These are phyloP conservation scores for Tulasnella sp. DNA, from an alignment of 768 basidiomycete genomes.

Conservation along the genomic window DNA sequence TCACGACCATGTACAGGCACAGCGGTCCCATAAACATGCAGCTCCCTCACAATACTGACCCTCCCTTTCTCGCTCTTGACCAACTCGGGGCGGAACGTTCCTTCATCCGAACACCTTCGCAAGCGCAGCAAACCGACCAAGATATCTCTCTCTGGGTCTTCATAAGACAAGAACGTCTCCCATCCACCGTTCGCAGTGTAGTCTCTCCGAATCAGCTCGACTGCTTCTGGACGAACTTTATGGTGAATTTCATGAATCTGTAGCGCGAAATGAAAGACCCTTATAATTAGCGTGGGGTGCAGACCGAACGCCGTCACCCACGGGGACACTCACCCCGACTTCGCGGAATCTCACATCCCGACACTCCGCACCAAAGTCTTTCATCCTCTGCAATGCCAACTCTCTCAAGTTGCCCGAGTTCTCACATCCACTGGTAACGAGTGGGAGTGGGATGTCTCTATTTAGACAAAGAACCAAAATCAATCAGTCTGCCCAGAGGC, in stretches of 20 bases:
- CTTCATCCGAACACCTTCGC: conserved; percentile 93
- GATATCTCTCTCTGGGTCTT: conserved; percentile 96
- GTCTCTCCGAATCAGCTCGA: conserved; percentile 91
- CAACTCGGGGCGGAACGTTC: conserved; percentile 93
- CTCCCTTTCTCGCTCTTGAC: conserved; percentile 66
- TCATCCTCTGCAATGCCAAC: conserved; percentile 94
- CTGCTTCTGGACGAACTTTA: conserved; percentile 91
- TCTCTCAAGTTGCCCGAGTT: conserved; percentile 97
- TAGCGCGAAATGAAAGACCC: background rate
- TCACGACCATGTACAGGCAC: conserved; percentile 96
- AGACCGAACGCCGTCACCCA: background rate
- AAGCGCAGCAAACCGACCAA: conserved; percentile 88
- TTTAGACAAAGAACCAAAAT: conserved; percentile 45
- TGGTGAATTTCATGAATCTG: conserved; percentile 98
- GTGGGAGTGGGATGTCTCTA: conserved; percentile 94
- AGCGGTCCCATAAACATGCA: conserved; percentile 97
- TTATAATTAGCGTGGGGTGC: background rate
- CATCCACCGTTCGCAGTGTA: conserved; percentile 97
- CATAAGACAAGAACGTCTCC: conserved; percentile 99
- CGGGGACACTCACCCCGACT: conserved; percentile 71
- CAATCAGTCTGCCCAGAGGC: no score
- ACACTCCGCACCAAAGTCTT: conserved; percentile 97
- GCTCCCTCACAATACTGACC: conserved; percentile 87
- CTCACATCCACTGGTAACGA: conserved; percentile 95
- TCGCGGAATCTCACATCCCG: conserved; percentile 96